phyloP scores from a whole-genome alignment of 139 green algal genomes.

The Chlorella sp. region DNA sequence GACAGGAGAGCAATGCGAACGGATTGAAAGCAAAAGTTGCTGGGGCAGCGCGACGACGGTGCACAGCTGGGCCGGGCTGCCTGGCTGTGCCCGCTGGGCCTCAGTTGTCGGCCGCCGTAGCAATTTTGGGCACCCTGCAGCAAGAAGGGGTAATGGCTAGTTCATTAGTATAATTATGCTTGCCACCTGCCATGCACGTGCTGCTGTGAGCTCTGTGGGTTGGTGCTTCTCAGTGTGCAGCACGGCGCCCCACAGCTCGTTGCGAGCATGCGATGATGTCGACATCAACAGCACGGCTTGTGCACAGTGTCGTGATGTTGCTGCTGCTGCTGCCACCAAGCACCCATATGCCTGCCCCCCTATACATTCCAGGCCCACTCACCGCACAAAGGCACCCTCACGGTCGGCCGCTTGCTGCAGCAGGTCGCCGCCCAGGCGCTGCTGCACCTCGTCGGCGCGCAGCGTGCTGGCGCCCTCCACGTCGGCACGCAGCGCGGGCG shows the following conservation, averaged over 20 bases:
- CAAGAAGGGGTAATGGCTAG: slow-evolving; percentile 36
- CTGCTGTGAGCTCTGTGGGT: too few species aligned
- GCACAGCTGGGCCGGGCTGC: background rate
- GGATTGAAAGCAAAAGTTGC: too few species aligned
- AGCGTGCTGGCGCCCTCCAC: slow-evolving; percentile 55
- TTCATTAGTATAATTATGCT: background rate
- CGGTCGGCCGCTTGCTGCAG: slow-evolving; percentile 59
- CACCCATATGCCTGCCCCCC: background rate
- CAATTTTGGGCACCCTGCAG: slow-evolving; percentile 74
- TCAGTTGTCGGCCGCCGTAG: slow-evolving; percentile 47
- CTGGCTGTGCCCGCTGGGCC: too few species aligned
- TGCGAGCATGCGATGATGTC: too few species aligned
- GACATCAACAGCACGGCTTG: too few species aligned
- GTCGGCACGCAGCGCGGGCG: slow-evolving; percentile 61
- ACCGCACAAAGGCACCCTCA: slow-evolving; percentile 37
- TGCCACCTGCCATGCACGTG: too few species aligned
- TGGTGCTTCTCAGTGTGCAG: background rate
- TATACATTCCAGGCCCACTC: background rate
- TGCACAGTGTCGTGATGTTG: too few species aligned
- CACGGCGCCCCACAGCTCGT: background rate
- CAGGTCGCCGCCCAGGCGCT: slow-evolving; percentile 47
- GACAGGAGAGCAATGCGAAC: too few species aligned
- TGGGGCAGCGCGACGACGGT: background rate
- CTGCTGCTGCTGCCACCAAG: background rate
- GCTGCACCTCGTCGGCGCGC: slow-evolving; percentile 54